Evolutionary conservation across 208 protist species (phyloP).

Genomic region (Leishmania turanica): DNA sequence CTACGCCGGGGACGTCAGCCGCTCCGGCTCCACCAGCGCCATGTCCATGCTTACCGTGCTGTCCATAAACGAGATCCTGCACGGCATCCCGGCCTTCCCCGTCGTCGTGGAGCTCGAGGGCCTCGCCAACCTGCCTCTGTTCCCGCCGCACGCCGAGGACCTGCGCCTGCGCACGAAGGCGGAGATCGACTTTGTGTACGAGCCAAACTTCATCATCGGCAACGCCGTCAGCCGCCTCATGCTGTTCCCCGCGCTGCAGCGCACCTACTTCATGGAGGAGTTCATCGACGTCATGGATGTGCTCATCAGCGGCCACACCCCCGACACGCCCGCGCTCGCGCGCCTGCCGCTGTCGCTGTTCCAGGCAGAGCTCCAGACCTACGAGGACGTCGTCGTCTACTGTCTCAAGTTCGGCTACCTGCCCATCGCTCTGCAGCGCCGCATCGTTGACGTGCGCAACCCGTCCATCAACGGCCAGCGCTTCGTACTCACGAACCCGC

Average conservation of each 20-base stretch:
- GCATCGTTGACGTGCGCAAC: conserved; percentile 59
- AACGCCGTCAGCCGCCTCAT: conserved; percentile 83
- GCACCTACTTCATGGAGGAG: conserved; percentile 83
- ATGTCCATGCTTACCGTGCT: conserved; percentile 78
- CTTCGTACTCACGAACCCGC: conserved; percentile 84
- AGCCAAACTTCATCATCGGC: conserved; percentile 85
- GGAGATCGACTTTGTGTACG: conserved; percentile 77
- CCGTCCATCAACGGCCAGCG: conserved; percentile 70
- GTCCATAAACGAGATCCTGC: conserved; percentile 75
- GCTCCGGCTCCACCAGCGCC: conserved; percentile 72
- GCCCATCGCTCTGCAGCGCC: conserved; percentile 74
- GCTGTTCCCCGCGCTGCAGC: conserved; percentile 70
- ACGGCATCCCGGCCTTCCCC: conserved; percentile 63
- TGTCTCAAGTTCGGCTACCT: conserved; percentile 67
- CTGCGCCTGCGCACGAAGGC: conserved; percentile 58
- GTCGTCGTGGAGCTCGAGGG: conserved; percentile 83
- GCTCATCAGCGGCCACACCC: conserved; percentile 67
- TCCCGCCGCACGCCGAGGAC: conserved; percentile 75
- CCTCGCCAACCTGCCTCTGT: conserved; percentile 68
- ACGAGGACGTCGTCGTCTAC: conserved; percentile 75
- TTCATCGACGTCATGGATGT: conserved; percentile 83
- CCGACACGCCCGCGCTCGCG: conserved; percentile 60
- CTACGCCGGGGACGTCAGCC: conserved; percentile 74
- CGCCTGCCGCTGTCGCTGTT: conserved; percentile 56
- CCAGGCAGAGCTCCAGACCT: conserved; percentile 60